These are phyloP conservation scores for Chytriomyces sp. DNA, from an alignment of 192 early-diverging fungal species.

Conservation along the genomic window DNA sequence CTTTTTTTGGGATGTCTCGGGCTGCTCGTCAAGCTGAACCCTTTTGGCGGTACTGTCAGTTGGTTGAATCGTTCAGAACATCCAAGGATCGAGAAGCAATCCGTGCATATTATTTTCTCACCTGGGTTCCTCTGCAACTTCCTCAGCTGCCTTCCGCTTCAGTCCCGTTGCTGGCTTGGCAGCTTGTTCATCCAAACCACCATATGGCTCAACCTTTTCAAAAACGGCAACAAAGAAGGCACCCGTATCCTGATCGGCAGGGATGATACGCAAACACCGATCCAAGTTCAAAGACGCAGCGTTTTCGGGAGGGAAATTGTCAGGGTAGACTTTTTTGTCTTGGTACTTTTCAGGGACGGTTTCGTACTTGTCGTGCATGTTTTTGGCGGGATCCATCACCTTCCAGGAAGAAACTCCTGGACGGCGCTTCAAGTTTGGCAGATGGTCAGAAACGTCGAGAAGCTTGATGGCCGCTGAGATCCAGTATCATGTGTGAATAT, in stretches of 20 bases:
- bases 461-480: conserved; percentile 72
- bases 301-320: conserved; percentile 51
- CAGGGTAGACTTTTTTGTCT: conserved; percentile 30
- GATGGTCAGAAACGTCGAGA: conserved; percentile 82
- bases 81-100: too few relatives aligned
- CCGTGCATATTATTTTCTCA: neutral
- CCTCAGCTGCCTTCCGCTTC: conserved; percentile 24
- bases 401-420: conserved; percentile 90
- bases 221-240: conserved; percentile 98
- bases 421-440: conserved; percentile 79
- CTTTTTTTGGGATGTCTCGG: conserved; percentile 26
- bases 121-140: conserved; percentile 23
- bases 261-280: conserved; percentile 82
- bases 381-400: conserved; percentile 76
- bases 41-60: conserved; percentile 15
- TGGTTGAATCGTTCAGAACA: neutral
- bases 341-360: conserved; percentile 30
- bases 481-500: neutral
- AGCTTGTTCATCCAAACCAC: conserved; percentile 51
- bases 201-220: conserved; percentile 81
- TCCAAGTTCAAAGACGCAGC: conserved; percentile 46
- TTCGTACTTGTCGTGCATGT: conserved; percentile 40
- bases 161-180: conserved; percentile 28
- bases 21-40: conserved; percentile 18
- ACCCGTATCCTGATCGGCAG: conserved; percentile 94